Conservation (phyloP, 129 eudicot genomes). For the Saposhnikovia divaricata region DNA sequence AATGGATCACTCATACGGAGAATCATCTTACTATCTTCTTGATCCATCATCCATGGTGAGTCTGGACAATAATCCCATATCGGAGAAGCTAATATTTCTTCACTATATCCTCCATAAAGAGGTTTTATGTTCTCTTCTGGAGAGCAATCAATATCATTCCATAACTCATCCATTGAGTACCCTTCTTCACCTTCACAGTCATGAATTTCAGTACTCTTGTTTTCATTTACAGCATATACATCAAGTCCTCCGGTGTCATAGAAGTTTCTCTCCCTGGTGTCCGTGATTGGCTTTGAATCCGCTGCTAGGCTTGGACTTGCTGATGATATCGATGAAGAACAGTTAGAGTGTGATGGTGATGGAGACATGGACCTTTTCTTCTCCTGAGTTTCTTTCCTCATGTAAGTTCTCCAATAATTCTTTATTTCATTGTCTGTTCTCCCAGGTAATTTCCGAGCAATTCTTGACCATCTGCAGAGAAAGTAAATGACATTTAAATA, state of each 20-base stretch:
- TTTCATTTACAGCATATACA: not conserved
- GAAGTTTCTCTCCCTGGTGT: slow-evolving; percentile 10
- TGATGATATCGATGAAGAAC: slow-evolving; percentile 12
- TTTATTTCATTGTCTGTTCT: slow-evolving; percentile 90
- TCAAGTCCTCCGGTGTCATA: slow-evolving; percentile 16
- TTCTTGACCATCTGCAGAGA: slow-evolving; percentile 72
- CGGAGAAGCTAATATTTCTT: slow-evolving; percentile 10
- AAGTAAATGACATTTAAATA: not conserved
- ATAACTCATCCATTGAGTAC: slow-evolving; percentile 19
- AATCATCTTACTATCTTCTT: slow-evolving; percentile 17
- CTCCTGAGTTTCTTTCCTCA: slow-evolving; percentile 63
- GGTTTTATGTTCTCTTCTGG: slow-evolving; percentile 6
- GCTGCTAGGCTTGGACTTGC: not conserved
- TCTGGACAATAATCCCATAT: slow-evolving; percentile 17
- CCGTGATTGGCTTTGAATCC: slow-evolving; percentile 1
- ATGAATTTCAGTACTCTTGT: not conserved
- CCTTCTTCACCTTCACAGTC: slow-evolving; percentile 3
- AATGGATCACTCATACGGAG: slow-evolving; percentile 5
- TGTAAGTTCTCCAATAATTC: slow-evolving; percentile 86
- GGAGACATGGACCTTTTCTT: slow-evolving; percentile 11
- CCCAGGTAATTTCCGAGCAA: slow-evolving; percentile 79
- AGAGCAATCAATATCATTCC: slow-evolving; percentile 11
- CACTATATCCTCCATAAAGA: slow-evolving; percentile 4
- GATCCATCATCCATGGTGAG: slow-evolving; percentile 13
- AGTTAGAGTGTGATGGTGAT: slow-evolving; percentile 10